Base-by-base conservation (phyloP, 345 rosid genomes). In the Melaleuca quinquenervia region DNA sequence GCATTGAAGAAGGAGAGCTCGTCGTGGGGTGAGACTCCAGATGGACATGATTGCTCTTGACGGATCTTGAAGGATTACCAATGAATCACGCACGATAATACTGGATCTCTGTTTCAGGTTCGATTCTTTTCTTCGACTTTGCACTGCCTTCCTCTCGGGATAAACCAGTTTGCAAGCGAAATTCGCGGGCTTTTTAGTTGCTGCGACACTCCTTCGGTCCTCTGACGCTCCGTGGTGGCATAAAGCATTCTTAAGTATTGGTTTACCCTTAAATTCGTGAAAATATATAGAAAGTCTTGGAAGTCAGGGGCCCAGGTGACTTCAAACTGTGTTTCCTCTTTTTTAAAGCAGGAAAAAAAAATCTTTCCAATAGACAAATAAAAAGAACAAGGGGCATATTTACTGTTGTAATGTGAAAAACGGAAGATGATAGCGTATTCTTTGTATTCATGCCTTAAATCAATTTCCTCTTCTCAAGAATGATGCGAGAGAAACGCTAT, bases 381-480 rank as follows among this genome's bases (percentile, higher is more conserved):
- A 52, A 52, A 52, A 52, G 53, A 52, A 15, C 6, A 52, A 14
- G 53, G 8, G 53, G 8, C 21, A 53, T 21, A 8, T 22, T 7
- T 21, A 53, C 22, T 53, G 3, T 21, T 53, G 56, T 20, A 53
- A 64, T 8, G 24, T 64, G 24, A 7, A 64, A 64, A 16, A 16
- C 18, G 24, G 12, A 53, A 64, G 10, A 32, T 32, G 2, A 32
- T 7, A 64, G 0, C 0, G 0, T 3, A 0, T 60, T 6, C 14
- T 62, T 15, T 62, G 41, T 27, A 62, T 14, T 16, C 16, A 41
- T 5, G 7, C 18, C 48, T 36, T 11, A 32, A 32, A 36, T 0
- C 80, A 9, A 36, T 36, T 70, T 70, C 14, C 4, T 9, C 36
- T 70, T 5, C 80, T 70, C 20, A 36, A 9, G 80, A 70, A 70